Evolutionary conservation across 140 eudicot genomes (phyloP).

Genomic region (Artemisia princeps): DNA sequence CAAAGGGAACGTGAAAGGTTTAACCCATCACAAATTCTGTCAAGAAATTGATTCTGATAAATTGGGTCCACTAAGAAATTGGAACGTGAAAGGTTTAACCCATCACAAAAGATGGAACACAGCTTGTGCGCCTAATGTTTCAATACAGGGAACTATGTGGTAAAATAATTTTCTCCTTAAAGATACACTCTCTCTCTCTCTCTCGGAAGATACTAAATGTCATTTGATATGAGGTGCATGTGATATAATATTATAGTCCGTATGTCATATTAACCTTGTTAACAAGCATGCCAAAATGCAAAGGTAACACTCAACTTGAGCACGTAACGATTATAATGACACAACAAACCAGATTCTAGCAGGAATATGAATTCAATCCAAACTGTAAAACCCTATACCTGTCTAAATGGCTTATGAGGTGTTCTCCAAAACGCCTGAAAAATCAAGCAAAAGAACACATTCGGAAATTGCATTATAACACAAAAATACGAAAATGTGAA

Average conservation of each 20-base stretch:
- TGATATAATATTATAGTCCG: neutral
- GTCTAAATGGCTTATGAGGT: slow-evolving; percentile 90
- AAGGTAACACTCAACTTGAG: neutral
- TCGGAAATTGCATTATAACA: neutral
- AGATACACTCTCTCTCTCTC: too few species aligned
- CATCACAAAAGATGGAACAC: neutral
- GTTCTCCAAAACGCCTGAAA: slow-evolving; percentile 98
- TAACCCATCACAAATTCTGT: slow-evolving; percentile 2
- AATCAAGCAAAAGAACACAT: slow-evolving; percentile 18
- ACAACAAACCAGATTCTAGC: slow-evolving; percentile 14
- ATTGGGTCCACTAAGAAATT: too few species aligned
- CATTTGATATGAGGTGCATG: too few species aligned
- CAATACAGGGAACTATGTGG: too few species aligned
- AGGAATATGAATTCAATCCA: neutral
- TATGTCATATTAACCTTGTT: neutral
- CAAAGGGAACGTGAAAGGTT: neutral
- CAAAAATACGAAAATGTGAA: neutral
- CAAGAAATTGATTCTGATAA: neutral
- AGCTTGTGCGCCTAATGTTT: neutral
- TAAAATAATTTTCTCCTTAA: too few species aligned
- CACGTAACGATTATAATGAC: neutral
- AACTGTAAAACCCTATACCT: slow-evolving; percentile 38
- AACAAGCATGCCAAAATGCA: slow-evolving; percentile 11
- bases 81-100: neutral
- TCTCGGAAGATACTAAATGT: too few species aligned